Evolutionary conservation across 1,284 basidiomycete genomes (phyloP).

Genomic region (Puccinia polysora): DNA sequence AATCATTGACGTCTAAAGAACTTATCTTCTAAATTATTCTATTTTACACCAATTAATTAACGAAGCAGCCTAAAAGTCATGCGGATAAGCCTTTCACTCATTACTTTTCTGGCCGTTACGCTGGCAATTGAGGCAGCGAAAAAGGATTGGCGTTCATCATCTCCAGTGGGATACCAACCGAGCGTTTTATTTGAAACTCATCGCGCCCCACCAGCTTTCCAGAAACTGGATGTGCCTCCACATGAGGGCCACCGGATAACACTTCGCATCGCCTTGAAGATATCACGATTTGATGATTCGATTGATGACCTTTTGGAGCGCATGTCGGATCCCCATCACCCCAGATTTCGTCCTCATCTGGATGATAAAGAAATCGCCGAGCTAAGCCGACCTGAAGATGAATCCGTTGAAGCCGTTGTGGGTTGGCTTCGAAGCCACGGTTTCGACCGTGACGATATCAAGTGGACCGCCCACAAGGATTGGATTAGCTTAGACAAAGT

Average conservation of each 20-base stretch:
- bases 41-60: no score
- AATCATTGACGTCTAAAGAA: no score
- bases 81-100: no score
- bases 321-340: conserved; percentile 29
- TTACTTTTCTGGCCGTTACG: not conserved
- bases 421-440: conserved; percentile 26
- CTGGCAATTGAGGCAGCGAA: not conserved
- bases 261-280: conserved; percentile 33
- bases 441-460: not conserved
- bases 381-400: conserved; percentile 14
- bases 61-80: no score
- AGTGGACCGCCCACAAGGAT: conserved; percentile 27
- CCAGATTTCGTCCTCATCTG: conserved; percentile 19
- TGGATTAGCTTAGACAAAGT: conserved; percentile 33
- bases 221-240: not conserved
- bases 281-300: conserved; percentile 7
- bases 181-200: conserved; percentile 29
- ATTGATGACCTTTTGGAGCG: conserved; percentile 35
- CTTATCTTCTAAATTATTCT: no score
- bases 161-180: no score
- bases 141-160: not conserved
- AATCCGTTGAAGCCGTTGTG: conserved; percentile 24
- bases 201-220: conserved; percentile 15
- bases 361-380: conserved; percentile 16
- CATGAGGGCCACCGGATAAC: conserved; percentile 17